Evolutionary conservation across 2,329 filamentous ascomycete species (phyloP), one percentile per base, ranked within the genome.

Genomic region (Fusarium incarnatum): DNA sequence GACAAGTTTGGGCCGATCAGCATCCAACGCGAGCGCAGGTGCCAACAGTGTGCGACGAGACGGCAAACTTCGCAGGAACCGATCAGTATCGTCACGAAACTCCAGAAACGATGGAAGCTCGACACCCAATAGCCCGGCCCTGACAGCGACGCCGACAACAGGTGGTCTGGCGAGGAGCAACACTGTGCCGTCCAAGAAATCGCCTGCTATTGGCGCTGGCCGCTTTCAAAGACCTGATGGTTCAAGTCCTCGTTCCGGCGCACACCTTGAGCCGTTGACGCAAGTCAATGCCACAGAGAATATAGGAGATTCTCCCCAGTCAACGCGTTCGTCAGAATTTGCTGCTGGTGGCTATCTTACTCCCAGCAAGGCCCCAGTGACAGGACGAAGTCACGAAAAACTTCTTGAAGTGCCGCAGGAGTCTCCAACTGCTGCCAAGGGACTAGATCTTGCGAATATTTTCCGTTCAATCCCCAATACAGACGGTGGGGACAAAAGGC

Each of bases 171-270:
- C 81, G 42, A 84, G 88, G 61, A 98, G 95, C 81, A 98, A 98
- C 77, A 99, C 96, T 5, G 86, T 98, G 16, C 96, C 96, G 1
- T 96, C 95, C 0, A 97, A 97, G 77, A 91, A 92, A 78, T 96
- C 94, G 0, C 93, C 94, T 10, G 89, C 88, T 11, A 80, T 94
- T 45, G 84, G 88, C 42, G 86, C 89, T 3, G 87, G 87, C 8
- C 87, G 92, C n/a, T 92, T 94, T 73, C 86, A 88, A 32, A 79
- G 80, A 71, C 62, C 70, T 11, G 80, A 80, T 10, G 74, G 64
- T 27, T 67, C 77, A 13, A 74, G 75, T 6, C 75, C 75, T 16
- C 74, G 77, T 20, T 78, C 77, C 8, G 78, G 77, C n/a, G 74
- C 77, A 12, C 77, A 76, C 34, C 67, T 81, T n/a, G 79, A 83